A percentile compares a stretch with the other conserved stretches of the same genome.
These are phyloP conservation scores for Talaromyces rugulosus DNA, from an alignment of 2,329 filamentous ascomycete species.

Conservation along the genomic window DNA sequence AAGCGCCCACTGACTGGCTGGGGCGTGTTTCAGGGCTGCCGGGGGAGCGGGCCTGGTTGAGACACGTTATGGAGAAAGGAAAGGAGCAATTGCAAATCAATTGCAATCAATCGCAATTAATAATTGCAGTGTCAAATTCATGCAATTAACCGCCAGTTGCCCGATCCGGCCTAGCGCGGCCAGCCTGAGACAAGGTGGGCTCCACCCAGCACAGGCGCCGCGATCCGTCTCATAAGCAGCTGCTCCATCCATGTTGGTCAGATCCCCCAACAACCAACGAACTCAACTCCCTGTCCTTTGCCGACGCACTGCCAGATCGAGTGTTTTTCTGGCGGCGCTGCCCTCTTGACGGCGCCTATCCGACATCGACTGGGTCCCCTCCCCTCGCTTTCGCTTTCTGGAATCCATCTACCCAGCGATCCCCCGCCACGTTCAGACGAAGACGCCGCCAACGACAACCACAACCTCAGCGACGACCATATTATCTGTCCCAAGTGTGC, in stretches of 20 bases:
- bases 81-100: neutral
- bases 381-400: neutral
- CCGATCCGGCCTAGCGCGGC: neutral
- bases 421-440: neutral
- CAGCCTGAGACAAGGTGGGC: neutral
- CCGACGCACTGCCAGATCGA: neutral
- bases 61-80: too few species aligned
- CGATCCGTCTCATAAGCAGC: neutral
- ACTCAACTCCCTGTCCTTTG: neutral
- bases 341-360: neutral
- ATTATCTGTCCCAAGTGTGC: neutral
- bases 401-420: neutral
- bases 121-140: neutral
- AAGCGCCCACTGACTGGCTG: neutral
- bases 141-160: neutral
- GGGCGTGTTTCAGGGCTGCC: neutral
- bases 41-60: neutral
- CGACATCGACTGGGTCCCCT: neutral
- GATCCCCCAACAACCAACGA: neutral
- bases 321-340: neutral
- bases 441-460: neutral
- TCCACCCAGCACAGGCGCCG: neutral
- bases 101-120: neutral
- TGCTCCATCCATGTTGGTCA: neutral
- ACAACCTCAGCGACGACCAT: neutral